Base-by-base conservation (phyloP, 2,329 filamentous ascomycete species). In the Pseudogymnoascus sp. region DNA sequence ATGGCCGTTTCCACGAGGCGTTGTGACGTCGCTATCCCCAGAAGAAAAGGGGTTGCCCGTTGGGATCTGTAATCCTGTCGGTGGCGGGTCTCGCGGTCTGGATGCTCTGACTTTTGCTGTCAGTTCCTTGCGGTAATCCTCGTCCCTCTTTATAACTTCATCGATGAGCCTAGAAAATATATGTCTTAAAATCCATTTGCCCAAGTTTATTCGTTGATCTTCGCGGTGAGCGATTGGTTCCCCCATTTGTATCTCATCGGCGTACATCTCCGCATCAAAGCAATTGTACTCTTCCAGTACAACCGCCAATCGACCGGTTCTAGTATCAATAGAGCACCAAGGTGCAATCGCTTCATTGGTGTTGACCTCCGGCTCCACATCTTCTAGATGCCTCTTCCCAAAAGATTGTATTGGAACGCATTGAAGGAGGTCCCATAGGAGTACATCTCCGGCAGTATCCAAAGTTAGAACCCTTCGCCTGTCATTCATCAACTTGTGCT, bases 211-310 rank as follows among this genome's bases (percentile, higher is more conserved):
- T 76, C 94, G 85, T 76, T 97, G 93, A 68, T 99, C 94, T 68
- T 97, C 93, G 62, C 88, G 81, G 70, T 96, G 96, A 10, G 92
- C 87, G 15, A 89, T 79, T n/a, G 84, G 78, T 64, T 91, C 87
- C 9, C 88, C 82, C 61, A 93, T 68, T 40, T 86, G 79, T 36
- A 95, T 77, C 74, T 97, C 92, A 71, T 99, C 94, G 0, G 92
- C 93, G 72, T 99, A 99, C 74, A 96, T 89, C 71, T 99, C 94
- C 13, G 92, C 94, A 74, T 99, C 94, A 68, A 99, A 99, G 72
- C 92, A 97, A 68, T 95, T 95, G 70, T 94, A 95, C 40, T 92
- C 90, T 71, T 99, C 94, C 15, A 99, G 75, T 15, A 95, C 87
- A 2, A 97, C 93, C 1, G 92, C 93, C 61, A 99, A 78, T 64